These are phyloP conservation scores for Naumovozyma castellii DNA, from an alignment of 805 yeast genomes.

Conservation along the genomic window DNA sequence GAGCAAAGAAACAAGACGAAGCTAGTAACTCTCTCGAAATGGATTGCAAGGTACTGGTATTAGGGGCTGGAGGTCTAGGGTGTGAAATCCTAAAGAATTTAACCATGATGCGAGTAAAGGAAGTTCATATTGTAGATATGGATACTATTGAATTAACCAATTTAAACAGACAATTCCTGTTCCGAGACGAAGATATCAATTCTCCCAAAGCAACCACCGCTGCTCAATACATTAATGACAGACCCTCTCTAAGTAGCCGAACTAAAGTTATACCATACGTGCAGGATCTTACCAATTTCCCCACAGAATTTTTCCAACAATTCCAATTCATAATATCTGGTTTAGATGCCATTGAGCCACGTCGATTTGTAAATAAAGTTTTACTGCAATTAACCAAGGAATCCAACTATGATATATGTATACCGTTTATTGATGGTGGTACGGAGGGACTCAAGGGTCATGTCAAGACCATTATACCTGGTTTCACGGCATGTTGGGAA, in stretches of 20 bases:
- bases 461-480: slow-evolving; percentile 76
- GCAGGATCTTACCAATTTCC: slow-evolving; percentile 57
- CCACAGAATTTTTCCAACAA: slow-evolving; percentile 50
- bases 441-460: slow-evolving; percentile 94
- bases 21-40: slow-evolving; percentile 1
- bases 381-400: slow-evolving; percentile 54
- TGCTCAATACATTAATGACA: slow-evolving; percentile 42
- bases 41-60: slow-evolving; percentile 47
- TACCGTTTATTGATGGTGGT: slow-evolving; percentile 86
- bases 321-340: slow-evolving; percentile 79
- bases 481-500: slow-evolving; percentile 83
- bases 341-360: slow-evolving; percentile 77
- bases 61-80: slow-evolving; percentile 95
- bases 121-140: slow-evolving; percentile 77
- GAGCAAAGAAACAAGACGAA: neutral
- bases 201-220: slow-evolving; percentile 77
- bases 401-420: slow-evolving; percentile 38
- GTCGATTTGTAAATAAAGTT: slow-evolving; percentile 78
- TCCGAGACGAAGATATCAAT: slow-evolving; percentile 73
- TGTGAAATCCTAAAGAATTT: slow-evolving; percentile 80
- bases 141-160: slow-evolving; percentile 90
- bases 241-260: neutral
- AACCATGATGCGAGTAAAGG: slow-evolving; percentile 48
- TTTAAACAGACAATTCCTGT: slow-evolving; percentile 83
- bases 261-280: slow-evolving; percentile 48